A percentile compares a stretch with the other conserved stretches of the same genome.
phyloP scores from a whole-genome alignment of 2,329 filamentous ascomycete genomes.

The Pseudogymnoascus sp. region DNA sequence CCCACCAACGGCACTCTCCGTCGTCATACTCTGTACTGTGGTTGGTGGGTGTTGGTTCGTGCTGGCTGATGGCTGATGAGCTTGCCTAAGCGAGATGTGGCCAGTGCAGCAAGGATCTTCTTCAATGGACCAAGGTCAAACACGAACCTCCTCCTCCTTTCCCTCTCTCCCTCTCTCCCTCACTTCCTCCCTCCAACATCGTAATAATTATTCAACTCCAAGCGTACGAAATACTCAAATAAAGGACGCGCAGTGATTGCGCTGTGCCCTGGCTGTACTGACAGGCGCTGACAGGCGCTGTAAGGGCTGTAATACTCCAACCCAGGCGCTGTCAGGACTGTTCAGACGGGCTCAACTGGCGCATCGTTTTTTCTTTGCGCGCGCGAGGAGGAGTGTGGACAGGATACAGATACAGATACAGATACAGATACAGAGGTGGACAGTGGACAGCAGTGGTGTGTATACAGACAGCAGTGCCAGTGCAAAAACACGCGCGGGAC shows the following conservation, averaged over 20 bases:
- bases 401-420: neutral
- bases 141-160: slow-evolving; percentile 2
- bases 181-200: neutral
- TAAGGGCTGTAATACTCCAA: neutral
- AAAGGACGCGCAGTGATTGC: neutral
- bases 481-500: neutral
- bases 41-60: too few relatives aligned
- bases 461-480: neutral
- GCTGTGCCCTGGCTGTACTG: neutral
- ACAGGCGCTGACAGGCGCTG: neutral
- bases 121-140: neutral
- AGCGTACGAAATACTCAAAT: neutral
- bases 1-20: neutral
- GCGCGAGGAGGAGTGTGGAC: neutral
- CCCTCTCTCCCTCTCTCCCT: neutral
- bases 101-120: neutral
- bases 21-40: neutral
- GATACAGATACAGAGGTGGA: neutral
- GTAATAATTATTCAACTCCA: neutral
- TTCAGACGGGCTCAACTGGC: neutral
- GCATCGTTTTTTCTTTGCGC: neutral
- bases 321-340: neutral
- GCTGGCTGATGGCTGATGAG: neutral
- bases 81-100: neutral
- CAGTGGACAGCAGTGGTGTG: neutral